Conservation (phyloP, 805 yeast genomes). For the Pachysolen tannophilus region DNA sequence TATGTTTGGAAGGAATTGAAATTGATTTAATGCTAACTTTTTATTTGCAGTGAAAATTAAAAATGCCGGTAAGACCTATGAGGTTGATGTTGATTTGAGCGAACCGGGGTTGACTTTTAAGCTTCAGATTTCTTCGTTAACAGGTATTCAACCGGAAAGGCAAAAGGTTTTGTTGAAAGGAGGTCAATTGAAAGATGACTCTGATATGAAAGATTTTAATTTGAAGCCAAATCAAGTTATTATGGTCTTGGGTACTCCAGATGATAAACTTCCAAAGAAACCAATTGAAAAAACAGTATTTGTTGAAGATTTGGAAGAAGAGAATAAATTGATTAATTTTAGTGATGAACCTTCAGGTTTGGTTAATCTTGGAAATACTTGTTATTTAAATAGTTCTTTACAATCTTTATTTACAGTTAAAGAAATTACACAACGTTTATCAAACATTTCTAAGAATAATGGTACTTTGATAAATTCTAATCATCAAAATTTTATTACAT, state of each 20-base stretch:
- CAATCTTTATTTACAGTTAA: constrained; percentile 44
- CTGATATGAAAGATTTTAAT: constrained; percentile 37
- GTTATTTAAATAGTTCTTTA: constrained; percentile 65
- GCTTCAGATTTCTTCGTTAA: constrained; percentile 57
- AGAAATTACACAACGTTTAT: constrained; percentile 30
- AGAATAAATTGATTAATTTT: constrained; percentile 28
- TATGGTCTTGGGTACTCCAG: constrained; percentile 92
- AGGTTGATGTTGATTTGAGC: constrained; percentile 42
- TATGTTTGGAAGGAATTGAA: too few relatives aligned
- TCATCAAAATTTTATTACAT: constrained; percentile 19
- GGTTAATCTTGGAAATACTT: constrained; percentile 66
- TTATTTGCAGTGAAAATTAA: constrained; percentile 35
- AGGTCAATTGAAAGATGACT: constrained; percentile 75
- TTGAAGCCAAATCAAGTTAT: constrained; percentile 60
- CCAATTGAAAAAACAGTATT: constrained; percentile 49
- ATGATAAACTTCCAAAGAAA: constrained; percentile 40
- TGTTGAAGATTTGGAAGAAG: constrained; percentile 57
- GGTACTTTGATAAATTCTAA: too few relatives aligned
- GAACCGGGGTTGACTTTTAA: constrained; percentile 61
- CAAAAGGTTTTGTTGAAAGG: constrained; percentile 89
- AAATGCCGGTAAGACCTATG: constrained; percentile 63
- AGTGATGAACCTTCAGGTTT: constrained; percentile 54
- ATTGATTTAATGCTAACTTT: too few relatives aligned
- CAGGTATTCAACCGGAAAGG: constrained; percentile 80
- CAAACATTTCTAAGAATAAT: constrained; percentile 12